Evolutionary conservation across 2,329 filamentous ascomycete species (phyloP).

Genomic region (Penicillium sp.): DNA sequence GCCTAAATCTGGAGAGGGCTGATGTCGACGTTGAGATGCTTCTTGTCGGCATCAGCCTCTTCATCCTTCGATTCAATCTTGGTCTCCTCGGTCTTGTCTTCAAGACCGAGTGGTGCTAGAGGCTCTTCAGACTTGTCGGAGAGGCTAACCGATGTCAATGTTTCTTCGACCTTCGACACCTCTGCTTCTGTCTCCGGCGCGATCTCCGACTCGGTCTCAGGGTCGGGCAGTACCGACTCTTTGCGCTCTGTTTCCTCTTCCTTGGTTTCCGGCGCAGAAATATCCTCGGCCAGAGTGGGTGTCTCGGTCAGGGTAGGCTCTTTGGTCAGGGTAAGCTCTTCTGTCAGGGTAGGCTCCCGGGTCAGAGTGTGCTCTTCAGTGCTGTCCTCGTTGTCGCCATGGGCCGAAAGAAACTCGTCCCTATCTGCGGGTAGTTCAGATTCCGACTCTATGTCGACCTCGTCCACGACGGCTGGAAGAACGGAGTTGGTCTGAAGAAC

Average conservation of each 20-base stretch:
- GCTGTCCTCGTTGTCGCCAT: constrained; percentile 29
- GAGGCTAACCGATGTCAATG: not conserved
- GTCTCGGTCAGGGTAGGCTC: not conserved
- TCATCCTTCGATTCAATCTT: not conserved
- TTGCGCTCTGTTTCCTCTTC: not conserved
- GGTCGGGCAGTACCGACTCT: not conserved
- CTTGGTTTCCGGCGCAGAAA: not conserved
- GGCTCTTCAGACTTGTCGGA: not conserved
- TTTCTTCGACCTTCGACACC: not conserved
- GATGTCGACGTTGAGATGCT: not conserved
- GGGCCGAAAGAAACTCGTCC: constrained; percentile 43
- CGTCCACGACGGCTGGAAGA: constrained; percentile 20
- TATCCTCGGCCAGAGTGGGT: not conserved
- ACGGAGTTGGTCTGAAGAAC: constrained; percentile 16
- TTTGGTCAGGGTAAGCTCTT: not conserved
- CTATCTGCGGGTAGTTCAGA: constrained; percentile 23
- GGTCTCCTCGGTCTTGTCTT: not conserved
- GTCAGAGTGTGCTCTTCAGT: not conserved
- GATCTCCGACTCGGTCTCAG: not conserved
- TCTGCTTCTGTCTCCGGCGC: not conserved
- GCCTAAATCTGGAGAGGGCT: not conserved
- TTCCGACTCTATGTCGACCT: constrained; percentile 23
- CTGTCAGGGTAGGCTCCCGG: not conserved
- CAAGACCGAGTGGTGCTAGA: not conserved
- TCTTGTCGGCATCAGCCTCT: not conserved